Evolutionary conservation across 2,329 filamentous ascomycete genomes (phyloP), one percentile per base, ranked within the genome.

Genomic region (Aspergillus phoenicis): DNA sequence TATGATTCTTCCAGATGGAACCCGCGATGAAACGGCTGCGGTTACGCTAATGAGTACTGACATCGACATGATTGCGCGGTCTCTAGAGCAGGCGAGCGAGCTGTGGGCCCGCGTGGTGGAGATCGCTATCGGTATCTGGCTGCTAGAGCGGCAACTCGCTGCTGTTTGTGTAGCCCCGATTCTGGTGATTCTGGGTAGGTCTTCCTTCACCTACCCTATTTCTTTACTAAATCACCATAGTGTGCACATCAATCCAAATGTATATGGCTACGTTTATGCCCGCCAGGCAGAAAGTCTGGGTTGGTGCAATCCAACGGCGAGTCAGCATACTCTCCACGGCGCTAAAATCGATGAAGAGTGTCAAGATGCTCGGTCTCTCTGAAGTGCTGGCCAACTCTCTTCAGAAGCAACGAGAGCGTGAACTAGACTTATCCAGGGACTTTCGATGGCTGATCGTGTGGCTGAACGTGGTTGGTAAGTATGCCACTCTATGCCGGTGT

Each of bases 1-100:
- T 2, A 13, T 59, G 38, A 33, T 28, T 6, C 26, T 59, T 4
- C 17, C 20, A 8, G 17, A 45, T 20, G 49, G 22, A 1, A 11
- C 30, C 1, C 47, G 22, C 22, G 26, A 22, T 36, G 57, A 48
- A 33, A 39, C 49, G 17, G 57, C 57, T 10, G 57, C 51, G 2
- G 41, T 59, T 3, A 59, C 57, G 8, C 49, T 54, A 6, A 59
- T 59, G 57, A 59, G 57, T 28, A 59, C 49, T 17, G 57, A 54
- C 17, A 28, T 59, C 30, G 57, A 59, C 22, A 59, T 47, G 20
- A 59, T 59, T 2, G 43, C 52, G 24, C 62, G 26, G 8, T 38
- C 28, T 15, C 20, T 59, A 7, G 49, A 59, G 24, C 39, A 59
- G 13, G 30, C 36, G 7, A 43, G 41, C 28, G 49, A 59, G 15